A percentile compares a stretch with the other conserved stretches of the same genome.
These are phyloP conservation scores for Microsporum audouinii DNA, from an alignment of 2,329 filamentous ascomycete species.

Conservation along the genomic window DNA sequence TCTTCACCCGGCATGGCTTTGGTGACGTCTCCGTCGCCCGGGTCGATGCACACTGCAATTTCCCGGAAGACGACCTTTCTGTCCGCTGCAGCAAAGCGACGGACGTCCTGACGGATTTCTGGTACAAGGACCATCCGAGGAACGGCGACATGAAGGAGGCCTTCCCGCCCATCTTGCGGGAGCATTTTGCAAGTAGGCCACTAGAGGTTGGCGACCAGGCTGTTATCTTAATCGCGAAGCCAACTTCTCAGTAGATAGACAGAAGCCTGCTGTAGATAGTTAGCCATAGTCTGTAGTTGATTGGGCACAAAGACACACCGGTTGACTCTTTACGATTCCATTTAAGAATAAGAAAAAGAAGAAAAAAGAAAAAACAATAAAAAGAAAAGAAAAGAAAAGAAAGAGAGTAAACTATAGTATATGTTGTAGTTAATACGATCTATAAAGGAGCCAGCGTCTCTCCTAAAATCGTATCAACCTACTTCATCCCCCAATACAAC, in stretches of 20 bases:
- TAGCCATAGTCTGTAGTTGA: not conserved
- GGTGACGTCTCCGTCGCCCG: not conserved
- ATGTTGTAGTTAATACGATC: too few species aligned
- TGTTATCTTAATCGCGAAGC: not conserved
- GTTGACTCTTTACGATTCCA: too few species aligned
- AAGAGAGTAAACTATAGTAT: too few species aligned
- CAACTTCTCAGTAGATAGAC: not conserved
- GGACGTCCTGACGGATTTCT: conserved; percentile 2
- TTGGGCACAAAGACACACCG: too few species aligned
- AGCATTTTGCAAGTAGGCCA: not conserved
- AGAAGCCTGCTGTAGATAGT: not conserved
- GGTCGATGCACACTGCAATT: not conserved
- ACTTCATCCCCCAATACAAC: not conserved
- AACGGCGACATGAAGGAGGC: conserved; percentile 4
- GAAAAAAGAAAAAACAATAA: too few species aligned
- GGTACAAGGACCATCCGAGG: not conserved
- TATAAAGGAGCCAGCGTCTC: too few species aligned
- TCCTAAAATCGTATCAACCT: not conserved
- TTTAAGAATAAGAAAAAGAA: too few species aligned
- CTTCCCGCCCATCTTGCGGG: conserved; percentile 1
- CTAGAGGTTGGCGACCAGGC: not conserved
- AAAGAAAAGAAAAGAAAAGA: too few species aligned
- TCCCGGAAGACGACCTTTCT: not conserved
- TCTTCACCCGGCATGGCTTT: not conserved
- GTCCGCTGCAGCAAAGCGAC: not conserved